These are phyloP conservation scores for Brassica balearica DNA, from an alignment of 441 rosid genomes.

Conservation along the genomic window DNA sequence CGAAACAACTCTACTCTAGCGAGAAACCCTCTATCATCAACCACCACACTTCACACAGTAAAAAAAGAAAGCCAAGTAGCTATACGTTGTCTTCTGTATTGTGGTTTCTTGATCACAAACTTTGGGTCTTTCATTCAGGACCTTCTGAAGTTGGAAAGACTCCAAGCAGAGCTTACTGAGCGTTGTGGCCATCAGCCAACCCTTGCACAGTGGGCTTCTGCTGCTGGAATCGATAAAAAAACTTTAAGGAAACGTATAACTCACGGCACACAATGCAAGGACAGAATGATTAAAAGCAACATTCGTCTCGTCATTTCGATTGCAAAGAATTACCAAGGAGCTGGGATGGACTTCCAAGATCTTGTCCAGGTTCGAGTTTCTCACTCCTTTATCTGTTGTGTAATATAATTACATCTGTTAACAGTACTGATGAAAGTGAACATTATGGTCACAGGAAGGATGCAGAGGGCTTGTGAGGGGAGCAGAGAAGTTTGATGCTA, in stretches of 20 bases:
- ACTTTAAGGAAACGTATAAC: slow-evolving; percentile 71
- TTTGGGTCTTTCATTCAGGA: slow-evolving; percentile 57
- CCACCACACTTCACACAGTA: no score
- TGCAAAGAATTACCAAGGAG: slow-evolving; percentile 89
- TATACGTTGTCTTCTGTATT: slow-evolving; percentile 10
- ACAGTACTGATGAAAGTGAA: not conserved
- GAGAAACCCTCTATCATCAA: no score
- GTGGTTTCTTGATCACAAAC: slow-evolving; percentile 27
- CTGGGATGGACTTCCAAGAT: slow-evolving; percentile 90
- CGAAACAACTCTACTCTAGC: no score
- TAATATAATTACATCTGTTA: not conserved
- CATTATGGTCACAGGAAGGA: slow-evolving; percentile 68
- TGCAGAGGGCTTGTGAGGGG: slow-evolving; percentile 92
- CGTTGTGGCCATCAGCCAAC: slow-evolving; percentile 77
- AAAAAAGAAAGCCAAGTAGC: no score
- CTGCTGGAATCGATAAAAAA: slow-evolving; percentile 78
- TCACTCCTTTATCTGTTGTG: not conserved
- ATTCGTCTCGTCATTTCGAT: slow-evolving; percentile 93
- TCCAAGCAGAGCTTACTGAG: slow-evolving; percentile 71
- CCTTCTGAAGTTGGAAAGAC: slow-evolving; percentile 81
- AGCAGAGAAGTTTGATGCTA: slow-evolving; percentile 91
- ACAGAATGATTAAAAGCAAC: slow-evolving; percentile 93
- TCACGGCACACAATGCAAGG: slow-evolving; percentile 79
- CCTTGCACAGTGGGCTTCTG: slow-evolving; percentile 90
- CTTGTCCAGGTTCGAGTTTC: slow-evolving; percentile 78